phyloP scores from a whole-genome alignment of 2,329 filamentous ascomycete species.

The Trichothecium roseum region DNA sequence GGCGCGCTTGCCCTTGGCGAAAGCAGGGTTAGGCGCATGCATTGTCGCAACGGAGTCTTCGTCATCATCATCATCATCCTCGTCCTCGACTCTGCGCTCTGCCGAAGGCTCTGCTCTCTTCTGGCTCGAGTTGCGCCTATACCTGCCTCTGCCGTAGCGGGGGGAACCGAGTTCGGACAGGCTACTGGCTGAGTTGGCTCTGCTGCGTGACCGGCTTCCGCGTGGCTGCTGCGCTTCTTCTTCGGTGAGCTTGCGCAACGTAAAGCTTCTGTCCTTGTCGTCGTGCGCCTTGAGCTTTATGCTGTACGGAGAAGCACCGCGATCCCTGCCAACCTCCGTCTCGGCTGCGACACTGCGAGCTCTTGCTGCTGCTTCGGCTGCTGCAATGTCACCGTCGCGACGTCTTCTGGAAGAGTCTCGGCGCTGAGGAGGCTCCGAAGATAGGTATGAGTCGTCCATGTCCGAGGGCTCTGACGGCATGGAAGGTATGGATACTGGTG shows the following conservation, averaged over 20 bases:
- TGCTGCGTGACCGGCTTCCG: conserved; percentile 27
- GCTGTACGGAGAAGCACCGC: conserved; percentile 29
- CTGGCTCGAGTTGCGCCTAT: conserved; percentile 42
- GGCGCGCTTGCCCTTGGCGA: conserved; percentile 37
- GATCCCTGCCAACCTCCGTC: conserved; percentile 31
- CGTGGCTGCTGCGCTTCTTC: conserved; percentile 40
- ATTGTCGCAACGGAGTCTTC: conserved; percentile 1
- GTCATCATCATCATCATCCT: conserved; percentile 6
- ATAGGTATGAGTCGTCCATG: conserved; percentile 17
- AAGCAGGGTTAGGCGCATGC: conserved; percentile 44
- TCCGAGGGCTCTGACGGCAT: conserved; percentile 40
- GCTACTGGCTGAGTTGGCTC: conserved; percentile 44
- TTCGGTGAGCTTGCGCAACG: conserved; percentile 49
- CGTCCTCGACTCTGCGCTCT: conserved; percentile 31
- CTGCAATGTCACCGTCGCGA: conserved; percentile 32
- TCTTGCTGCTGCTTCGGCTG: conserved; percentile 35
- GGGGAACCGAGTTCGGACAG: conserved; percentile 46
- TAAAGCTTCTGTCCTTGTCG: conserved; percentile 50
- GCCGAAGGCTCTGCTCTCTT: conserved; percentile 34
- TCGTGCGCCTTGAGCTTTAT: conserved; percentile 52
- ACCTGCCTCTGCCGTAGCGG: conserved; percentile 32
- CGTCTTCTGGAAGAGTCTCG: conserved; percentile 36
- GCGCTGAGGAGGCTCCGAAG: conserved; percentile 26
- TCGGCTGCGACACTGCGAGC: conserved; percentile 37
- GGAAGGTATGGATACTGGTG: conserved; percentile 37